Conservation (phyloP, 805 yeast species). For the Naumovozyma castellii region DNA sequence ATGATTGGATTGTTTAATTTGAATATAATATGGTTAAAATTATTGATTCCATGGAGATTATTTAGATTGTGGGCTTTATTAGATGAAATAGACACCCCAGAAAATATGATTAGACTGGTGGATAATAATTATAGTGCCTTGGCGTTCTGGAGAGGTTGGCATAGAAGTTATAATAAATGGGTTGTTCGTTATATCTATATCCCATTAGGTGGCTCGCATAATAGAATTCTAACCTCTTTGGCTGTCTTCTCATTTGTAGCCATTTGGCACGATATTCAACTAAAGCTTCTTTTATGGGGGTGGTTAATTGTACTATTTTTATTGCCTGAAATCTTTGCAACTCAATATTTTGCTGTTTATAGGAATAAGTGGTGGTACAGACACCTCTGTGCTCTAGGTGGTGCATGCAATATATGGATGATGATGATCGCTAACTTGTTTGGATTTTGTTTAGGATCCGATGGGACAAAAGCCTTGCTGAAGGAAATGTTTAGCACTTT, state of each 20-base stretch:
- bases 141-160: constrained; percentile 99
- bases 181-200: constrained; percentile 78
- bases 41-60: constrained; percentile 91
- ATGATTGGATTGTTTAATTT: constrained; percentile 90
- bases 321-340: constrained; percentile 71
- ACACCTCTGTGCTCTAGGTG: constrained; percentile 77
- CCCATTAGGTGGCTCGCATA: constrained; percentile 78
- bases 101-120: constrained; percentile 94
- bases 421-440: constrained; percentile 95
- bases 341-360: constrained; percentile 34
- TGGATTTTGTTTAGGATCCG: constrained; percentile 89
- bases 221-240: constrained; percentile 65
- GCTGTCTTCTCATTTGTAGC: constrained; percentile 94
- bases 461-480: constrained; percentile 64
- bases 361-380: constrained; percentile 58
- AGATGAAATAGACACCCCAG: constrained; percentile 96
- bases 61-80: constrained; percentile 86
- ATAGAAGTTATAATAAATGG: constrained; percentile 87
- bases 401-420: constrained; percentile 86
- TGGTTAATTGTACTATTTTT: constrained; percentile 85
- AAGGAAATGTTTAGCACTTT: constrained; percentile 62
- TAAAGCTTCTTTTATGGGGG: constrained; percentile 86
- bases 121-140: constrained; percentile 86
- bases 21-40: constrained; percentile 85
- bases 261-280: constrained; percentile 94